Percentiles rank a stretch among this genome's conserved stretches.
phyloP scores from a whole-genome alignment of 805 yeast genomes.

The Lipomyces chichibuensis region DNA sequence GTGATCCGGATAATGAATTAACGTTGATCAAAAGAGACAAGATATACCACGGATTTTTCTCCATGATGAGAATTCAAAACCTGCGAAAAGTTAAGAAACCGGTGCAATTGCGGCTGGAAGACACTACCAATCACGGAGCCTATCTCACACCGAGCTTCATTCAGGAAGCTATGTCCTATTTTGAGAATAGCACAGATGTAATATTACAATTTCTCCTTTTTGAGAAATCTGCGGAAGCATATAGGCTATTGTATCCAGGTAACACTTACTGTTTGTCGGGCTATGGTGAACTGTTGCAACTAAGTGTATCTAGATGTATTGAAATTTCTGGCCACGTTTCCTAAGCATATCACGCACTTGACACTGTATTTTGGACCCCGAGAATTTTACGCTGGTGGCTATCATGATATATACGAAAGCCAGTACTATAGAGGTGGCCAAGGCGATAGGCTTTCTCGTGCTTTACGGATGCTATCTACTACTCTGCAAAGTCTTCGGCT shows the following conservation, averaged over 20 bases:
- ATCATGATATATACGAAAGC: slow-evolving; percentile 11
- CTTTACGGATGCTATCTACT: background rate
- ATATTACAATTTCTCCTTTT: background rate
- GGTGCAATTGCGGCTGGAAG: background rate
- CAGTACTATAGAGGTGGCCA: slow-evolving; percentile 5
- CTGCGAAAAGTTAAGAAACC: background rate
- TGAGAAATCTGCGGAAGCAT: background rate
- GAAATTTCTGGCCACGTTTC: background rate
- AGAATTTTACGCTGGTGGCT: background rate
- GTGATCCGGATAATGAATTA: background rate
- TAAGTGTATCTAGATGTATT: background rate
- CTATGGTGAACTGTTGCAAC: background rate
- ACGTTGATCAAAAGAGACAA: background rate
- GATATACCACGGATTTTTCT: background rate
- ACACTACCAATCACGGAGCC: background rate
- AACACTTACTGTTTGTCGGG: background rate
- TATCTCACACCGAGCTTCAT: background rate
- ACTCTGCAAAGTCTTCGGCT: background rate
- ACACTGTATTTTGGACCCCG: background rate
- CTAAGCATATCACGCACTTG: background rate
- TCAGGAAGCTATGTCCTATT: background rate
- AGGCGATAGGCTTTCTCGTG: slow-evolving; percentile 14
- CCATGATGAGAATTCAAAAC: background rate
- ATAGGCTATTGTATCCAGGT: background rate
- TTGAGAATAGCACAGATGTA: background rate